These are phyloP conservation scores for Tylopilus sp. DNA, from an alignment of 768 basidiomycete species.

Conservation along the genomic window DNA sequence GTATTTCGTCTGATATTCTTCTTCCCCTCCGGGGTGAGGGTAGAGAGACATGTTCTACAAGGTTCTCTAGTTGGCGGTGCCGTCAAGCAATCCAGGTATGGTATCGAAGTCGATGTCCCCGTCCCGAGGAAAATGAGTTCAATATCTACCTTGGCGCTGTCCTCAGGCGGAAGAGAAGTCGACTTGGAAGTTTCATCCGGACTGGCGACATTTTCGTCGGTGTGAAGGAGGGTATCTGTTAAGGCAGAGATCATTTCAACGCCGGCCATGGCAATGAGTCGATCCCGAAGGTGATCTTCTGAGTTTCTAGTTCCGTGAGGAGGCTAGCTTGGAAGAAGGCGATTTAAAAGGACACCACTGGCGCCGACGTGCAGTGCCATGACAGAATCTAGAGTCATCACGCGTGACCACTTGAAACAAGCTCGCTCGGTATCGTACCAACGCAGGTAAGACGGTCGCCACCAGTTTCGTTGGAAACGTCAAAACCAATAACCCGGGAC, in stretches of 20 bases:
- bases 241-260: conserved; percentile 1
- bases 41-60: conserved; percentile 67
- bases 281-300: background rate
- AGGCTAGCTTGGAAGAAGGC: background rate
- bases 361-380: background rate
- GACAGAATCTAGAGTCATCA: background rate
- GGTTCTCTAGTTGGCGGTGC: conserved; percentile 47
- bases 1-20: conserved; percentile 87
- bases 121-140: conserved; percentile 85
- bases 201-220: background rate
- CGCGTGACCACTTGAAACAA: too few relatives aligned
- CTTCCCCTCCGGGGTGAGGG: conserved; percentile 66
- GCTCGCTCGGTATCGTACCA: too few relatives aligned
- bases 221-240: background rate
- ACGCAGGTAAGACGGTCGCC: too few relatives aligned
- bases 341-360: background rate
- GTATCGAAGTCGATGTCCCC: conserved; percentile 73
- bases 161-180: background rate
- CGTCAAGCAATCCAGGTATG: conserved; percentile 72
- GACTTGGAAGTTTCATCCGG: background rate
- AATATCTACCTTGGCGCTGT: conserved; percentile 17
- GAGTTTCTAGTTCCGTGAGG: background rate
- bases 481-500: too few relatives aligned
- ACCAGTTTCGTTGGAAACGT: too few relatives aligned
- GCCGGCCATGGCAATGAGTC: background rate